Evolutionary conservation across 768 basidiomycete species (phyloP).

Genomic region (Lentinula aciculospora): DNA sequence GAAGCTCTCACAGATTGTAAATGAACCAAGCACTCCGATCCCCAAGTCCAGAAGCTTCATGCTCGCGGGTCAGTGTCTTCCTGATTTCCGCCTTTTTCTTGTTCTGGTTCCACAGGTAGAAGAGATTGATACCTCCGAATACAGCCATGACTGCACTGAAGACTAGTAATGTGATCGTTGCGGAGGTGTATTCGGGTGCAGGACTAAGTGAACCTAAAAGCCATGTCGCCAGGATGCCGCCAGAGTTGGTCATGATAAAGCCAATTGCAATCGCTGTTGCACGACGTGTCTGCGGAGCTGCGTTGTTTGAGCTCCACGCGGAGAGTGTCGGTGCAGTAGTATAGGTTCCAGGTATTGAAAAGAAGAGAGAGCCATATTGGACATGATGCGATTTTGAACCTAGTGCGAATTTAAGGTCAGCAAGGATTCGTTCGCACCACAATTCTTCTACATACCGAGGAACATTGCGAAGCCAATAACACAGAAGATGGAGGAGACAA

Average conservation of each 20-base stretch:
- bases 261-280: slow-evolving; percentile 55
- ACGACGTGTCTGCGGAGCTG: slow-evolving; percentile 47
- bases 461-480: slow-evolving; percentile 33
- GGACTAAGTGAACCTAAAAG: slow-evolving; percentile 35
- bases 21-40: slow-evolving; percentile 25
- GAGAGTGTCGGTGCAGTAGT: slow-evolving; percentile 44
- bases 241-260: slow-evolving; percentile 52
- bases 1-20: slow-evolving; percentile 19
- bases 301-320: slow-evolving; percentile 62
- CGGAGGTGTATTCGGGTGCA: slow-evolving; percentile 19
- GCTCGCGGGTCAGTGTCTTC: slow-evolving; percentile 9
- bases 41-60: slow-evolving; percentile 19
- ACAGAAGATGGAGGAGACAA: slow-evolving; percentile 25
- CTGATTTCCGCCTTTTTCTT: slow-evolving; percentile 19
- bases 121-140: slow-evolving; percentile 16
- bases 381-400: slow-evolving; percentile 31
- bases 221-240: slow-evolving; percentile 60
- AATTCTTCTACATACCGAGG: slow-evolving; percentile 22
- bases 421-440: background rate
- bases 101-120: slow-evolving; percentile 19
- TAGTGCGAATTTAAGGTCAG: slow-evolving; percentile 8
- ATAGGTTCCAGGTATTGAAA: slow-evolving; percentile 49
- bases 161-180: slow-evolving; percentile 6
- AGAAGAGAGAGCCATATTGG: slow-evolving; percentile 52
- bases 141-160: slow-evolving; percentile 15